Evolutionary conservation across 176 grass and related monocot species (phyloP).

Genomic region (Secale cereale): DNA sequence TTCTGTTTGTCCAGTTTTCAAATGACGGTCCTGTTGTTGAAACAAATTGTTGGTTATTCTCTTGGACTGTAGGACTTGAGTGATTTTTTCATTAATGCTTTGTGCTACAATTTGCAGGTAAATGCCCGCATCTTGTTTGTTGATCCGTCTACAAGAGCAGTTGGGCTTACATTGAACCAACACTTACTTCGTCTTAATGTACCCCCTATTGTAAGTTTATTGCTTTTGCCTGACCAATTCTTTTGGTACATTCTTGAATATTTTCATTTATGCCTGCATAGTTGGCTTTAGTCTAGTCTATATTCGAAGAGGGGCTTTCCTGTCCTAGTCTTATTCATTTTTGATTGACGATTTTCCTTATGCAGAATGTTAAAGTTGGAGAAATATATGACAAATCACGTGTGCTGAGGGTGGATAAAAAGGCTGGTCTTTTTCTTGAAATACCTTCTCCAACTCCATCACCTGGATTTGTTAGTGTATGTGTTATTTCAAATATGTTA

Average conservation of each 20-base stretch:
- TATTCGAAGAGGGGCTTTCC: background rate
- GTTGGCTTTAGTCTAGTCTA: slow-evolving; percentile 11
- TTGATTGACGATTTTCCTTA: background rate
- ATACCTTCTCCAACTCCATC: slow-evolving; percentile 68
- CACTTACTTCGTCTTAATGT: slow-evolving; percentile 65
- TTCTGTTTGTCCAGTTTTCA: background rate
- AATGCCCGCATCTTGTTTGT: slow-evolving; percentile 93
- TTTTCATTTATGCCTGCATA: slow-evolving; percentile 19
- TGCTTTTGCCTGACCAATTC: background rate
- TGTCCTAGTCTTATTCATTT: slow-evolving; percentile 4
- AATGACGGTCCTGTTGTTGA: background rate
- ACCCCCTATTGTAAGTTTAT: slow-evolving; percentile 73
- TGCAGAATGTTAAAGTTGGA: slow-evolving; percentile 78
- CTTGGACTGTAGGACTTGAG: background rate
- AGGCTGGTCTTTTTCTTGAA: slow-evolving; percentile 82
- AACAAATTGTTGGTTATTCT: background rate
- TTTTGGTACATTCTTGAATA: slow-evolving; percentile 1
- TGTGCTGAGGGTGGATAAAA: slow-evolving; percentile 83
- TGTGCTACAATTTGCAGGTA: slow-evolving; percentile 53
- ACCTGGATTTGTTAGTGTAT: slow-evolving; percentile 86
- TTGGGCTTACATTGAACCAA: slow-evolving; percentile 88
- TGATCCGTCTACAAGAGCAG: slow-evolving; percentile 92
- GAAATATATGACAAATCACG: slow-evolving; percentile 80
- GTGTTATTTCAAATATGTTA: slow-evolving; percentile 16
- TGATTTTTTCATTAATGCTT: background rate